Evolutionary conservation across 805 yeast species (phyloP), one percentile per base, ranked within the genome.

Genomic region (Komagataella pseudopastoris): DNA sequence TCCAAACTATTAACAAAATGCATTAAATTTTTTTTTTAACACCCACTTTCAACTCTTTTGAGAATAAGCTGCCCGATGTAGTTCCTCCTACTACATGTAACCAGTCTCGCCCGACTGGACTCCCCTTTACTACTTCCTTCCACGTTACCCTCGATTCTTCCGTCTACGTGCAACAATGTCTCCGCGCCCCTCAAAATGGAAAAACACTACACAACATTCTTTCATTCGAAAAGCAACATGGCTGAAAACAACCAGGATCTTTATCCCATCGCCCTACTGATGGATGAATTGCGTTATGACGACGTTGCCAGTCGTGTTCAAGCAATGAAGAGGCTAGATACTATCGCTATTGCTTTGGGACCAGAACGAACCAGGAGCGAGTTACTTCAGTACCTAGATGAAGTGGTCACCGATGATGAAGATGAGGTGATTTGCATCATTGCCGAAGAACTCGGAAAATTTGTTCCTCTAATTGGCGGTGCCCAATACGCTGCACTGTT

Each of bases 391-490:
- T 93, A 91, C 61, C 75, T 93, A 55, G 88, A 83, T 58, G 90
- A 85, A 55, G 93, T 85, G 23, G 88, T 90, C 7, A 93, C 87
- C 57, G 99, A 93, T 60, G 99, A 95, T 65, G 99, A 93, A 69
- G 99, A 93, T 67, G 99, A 93, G 69, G 96, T 93, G 6, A 84
- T 91, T 67, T 88, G 96, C 1, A 91, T 89, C 18, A 76, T 95
- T 56, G 97, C 97, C 3, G 88, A 85, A 59, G 91, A 90, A 71
- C 71, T 93, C 59, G 96, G 95, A 49, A 78, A 79, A 52, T 91
- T 93, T 65, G 81, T 89, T 43, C 95, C 96, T 4, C 78, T 81
- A 54, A 81, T 93, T 52, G 99, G 99, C 49, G 99, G 99, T 52
- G 58, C 77, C 10, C 74, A 78, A 54, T 74, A 72, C 61, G 86